Evolutionary conservation across 2,329 filamentous ascomycete genomes (phyloP).

Genomic region (Chaetomium sp.): DNA sequence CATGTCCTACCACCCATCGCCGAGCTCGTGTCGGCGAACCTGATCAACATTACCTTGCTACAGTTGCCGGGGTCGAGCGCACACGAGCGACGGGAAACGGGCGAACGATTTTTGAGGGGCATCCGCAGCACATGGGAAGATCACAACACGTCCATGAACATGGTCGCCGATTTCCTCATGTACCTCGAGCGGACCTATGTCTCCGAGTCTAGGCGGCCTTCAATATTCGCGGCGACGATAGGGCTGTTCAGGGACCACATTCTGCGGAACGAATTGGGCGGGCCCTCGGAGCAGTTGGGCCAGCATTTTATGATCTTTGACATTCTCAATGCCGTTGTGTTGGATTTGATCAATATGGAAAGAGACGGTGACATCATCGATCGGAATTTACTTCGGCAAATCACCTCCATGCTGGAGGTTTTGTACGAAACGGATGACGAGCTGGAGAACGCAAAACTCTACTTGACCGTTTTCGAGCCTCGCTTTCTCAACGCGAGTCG

Average conservation of each 20-base stretch:
- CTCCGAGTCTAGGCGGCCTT: conserved; percentile 68
- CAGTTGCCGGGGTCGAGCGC: conserved; percentile 61
- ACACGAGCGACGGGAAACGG: conserved; percentile 76
- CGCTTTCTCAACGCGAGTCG: conserved; percentile 72
- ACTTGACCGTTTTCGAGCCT: conserved; percentile 79
- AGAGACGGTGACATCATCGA: conserved; percentile 88
- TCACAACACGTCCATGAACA: conserved; percentile 90
- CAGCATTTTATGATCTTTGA: conserved; percentile 60
- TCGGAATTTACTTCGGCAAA: conserved; percentile 76
- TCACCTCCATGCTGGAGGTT: conserved; percentile 84
- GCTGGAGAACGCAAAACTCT: conserved; percentile 76
- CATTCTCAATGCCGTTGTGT: conserved; percentile 76
- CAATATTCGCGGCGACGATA: conserved; percentile 84
- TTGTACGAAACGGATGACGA: conserved; percentile 83
- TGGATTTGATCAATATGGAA: conserved; percentile 93
- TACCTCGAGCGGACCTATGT: conserved; percentile 91
- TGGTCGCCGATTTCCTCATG: conserved; percentile 96
- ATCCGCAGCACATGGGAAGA: conserved; percentile 82
- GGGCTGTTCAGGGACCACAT: conserved; percentile 86
- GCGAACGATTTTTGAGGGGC: conserved; percentile 78
- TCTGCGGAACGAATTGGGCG: conserved; percentile 61
- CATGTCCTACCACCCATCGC: conserved; percentile 73
- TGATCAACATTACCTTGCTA: conserved; percentile 63
- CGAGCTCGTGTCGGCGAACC: conserved; percentile 68
- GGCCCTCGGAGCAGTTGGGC: conserved; percentile 41